Conservation (phyloP, 805 yeast genomes). For the Dipodascus albidus region DNA sequence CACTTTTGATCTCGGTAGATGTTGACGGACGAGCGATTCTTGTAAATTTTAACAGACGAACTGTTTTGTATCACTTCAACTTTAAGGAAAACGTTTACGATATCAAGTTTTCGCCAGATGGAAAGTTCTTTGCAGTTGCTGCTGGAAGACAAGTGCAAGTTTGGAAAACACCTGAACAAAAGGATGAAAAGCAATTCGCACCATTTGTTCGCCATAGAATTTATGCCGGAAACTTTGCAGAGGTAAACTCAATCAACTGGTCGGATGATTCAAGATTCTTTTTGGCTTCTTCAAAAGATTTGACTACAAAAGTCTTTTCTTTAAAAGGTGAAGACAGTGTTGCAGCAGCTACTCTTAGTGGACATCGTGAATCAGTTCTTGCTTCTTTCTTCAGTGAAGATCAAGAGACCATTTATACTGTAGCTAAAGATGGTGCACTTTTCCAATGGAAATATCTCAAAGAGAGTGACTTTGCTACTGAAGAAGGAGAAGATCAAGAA, state of each 20-base stretch:
- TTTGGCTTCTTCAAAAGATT: conserved; percentile 76
- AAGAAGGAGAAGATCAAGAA: conserved; percentile 24
- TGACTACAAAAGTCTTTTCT: conserved; percentile 80
- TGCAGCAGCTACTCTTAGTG: conserved; percentile 80
- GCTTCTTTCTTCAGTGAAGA: conserved; percentile 78
- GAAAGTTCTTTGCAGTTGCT: conserved; percentile 77
- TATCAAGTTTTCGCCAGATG: conserved; percentile 80
- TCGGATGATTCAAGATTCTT: conserved; percentile 83
- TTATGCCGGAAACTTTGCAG: conserved; percentile 87
- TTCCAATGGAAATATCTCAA: conserved; percentile 80
- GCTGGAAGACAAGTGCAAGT: conserved; percentile 74
- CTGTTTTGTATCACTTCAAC: conserved; percentile 87
- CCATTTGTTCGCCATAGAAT: conserved; percentile 87
- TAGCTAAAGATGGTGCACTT: conserved; percentile 90
- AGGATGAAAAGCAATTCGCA: conserved; percentile 86
- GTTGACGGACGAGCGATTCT: conserved; percentile 88
- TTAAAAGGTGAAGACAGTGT: conserved; percentile 53
- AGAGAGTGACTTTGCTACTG: conserved; percentile 29
- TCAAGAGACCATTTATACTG: conserved; percentile 84
- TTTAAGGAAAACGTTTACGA: conserved; percentile 71
- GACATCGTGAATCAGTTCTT: conserved; percentile 83
- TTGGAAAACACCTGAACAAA: conserved; percentile 79
- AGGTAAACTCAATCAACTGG: conserved; percentile 73
- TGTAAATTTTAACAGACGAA: conserved; percentile 71
- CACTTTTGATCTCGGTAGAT: conserved; percentile 73